These are phyloP conservation scores for Remersonia thermophila DNA, from an alignment of 2,329 filamentous ascomycete genomes.

Conservation along the genomic window DNA sequence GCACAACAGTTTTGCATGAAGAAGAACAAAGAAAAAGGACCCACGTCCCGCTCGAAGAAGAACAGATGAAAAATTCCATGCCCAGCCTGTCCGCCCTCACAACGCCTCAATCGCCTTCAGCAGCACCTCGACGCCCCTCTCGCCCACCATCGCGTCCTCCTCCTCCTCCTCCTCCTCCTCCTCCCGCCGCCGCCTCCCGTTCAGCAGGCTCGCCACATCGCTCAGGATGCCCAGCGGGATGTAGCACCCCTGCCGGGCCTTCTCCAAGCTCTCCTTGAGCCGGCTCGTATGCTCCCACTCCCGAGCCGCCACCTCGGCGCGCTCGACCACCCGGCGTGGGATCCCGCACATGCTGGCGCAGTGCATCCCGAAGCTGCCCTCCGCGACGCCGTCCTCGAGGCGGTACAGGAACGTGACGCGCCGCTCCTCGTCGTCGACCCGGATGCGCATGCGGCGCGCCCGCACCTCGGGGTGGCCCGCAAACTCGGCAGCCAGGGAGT, in stretches of 20 bases:
- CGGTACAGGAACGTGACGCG: constrained; percentile 96
- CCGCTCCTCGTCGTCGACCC: constrained; percentile 72
- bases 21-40: too few relatives aligned
- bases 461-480: constrained; percentile 76
- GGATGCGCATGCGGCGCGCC: constrained; percentile 83
- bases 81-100: too few relatives aligned
- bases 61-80: too few relatives aligned
- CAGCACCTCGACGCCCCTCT: constrained; percentile 46
- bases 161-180: too few relatives aligned
- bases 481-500: constrained; percentile 85
- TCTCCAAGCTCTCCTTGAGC: constrained; percentile 77
- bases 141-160: constrained; percentile 33
- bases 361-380: constrained; percentile 98
- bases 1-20: too few relatives aligned
- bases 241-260: constrained; percentile 64
- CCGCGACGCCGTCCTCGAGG: constrained; percentile 82
- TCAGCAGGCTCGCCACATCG: constrained; percentile 60
- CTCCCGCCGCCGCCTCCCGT: constrained; percentile 49
- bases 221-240: constrained; percentile 79
- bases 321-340: constrained; percentile 64
- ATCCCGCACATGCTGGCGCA: constrained; percentile 98
- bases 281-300: constrained; percentile 94
- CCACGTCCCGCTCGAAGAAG: too few relatives aligned
- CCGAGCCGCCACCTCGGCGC: constrained; percentile 75
- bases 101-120: constrained; percentile 47